Conservation (phyloP, 768 basidiomycete species). For the Cystobasidium ongulense region DNA sequence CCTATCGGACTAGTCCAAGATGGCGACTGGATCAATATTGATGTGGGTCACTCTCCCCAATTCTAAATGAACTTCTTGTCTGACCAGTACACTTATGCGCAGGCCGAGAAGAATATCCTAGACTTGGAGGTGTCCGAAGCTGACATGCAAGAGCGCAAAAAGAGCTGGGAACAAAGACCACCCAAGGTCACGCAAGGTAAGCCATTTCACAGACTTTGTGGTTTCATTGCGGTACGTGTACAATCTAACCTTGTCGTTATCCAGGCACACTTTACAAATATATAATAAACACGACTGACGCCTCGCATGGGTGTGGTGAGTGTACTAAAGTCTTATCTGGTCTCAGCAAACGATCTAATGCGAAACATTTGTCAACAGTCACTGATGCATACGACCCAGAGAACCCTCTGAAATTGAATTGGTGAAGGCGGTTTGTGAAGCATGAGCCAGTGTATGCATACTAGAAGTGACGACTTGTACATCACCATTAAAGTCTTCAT, state of each 20-base stretch:
- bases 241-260: not conserved
- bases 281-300: slow-evolving; percentile 75
- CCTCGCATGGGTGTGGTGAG: slow-evolving; percentile 58
- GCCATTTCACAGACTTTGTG: not conserved
- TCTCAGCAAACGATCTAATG: not conserved
- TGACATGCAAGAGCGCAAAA: slow-evolving; percentile 65
- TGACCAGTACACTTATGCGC: not conserved
- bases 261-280: slow-evolving; percentile 57
- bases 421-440: not conserved
- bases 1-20: slow-evolving; percentile 44
- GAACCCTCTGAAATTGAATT: not conserved
- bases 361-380: not conserved
- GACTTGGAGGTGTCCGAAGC: slow-evolving; percentile 63
- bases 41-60: slow-evolving; percentile 11
- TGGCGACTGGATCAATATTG: slow-evolving; percentile 41
- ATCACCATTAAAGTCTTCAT: not conserved
- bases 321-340: not conserved
- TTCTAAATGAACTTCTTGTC: not conserved
- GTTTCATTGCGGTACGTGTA: too few species aligned
- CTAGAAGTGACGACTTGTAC: not conserved
- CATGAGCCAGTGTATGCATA: not conserved
- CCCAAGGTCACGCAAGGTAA: slow-evolving; percentile 61
- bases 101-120: slow-evolving; percentile 77
- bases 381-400: not conserved
- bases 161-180: slow-evolving; percentile 71